Conservation (phyloP, 768 basidiomycete species). For the Pulveroboletus sp. region DNA sequence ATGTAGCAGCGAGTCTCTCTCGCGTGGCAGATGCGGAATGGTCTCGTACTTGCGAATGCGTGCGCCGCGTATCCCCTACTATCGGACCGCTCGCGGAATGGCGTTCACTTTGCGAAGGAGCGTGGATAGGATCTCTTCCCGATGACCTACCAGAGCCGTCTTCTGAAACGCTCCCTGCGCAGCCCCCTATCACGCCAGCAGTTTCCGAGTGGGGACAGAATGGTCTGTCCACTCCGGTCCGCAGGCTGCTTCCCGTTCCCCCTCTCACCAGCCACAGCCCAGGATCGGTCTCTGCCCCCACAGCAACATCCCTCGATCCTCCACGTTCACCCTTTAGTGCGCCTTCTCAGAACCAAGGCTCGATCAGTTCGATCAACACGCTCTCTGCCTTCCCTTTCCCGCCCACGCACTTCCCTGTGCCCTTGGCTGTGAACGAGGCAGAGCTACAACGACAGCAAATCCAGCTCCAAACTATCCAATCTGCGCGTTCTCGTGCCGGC, state of each 20-base stretch:
- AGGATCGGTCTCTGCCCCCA: conserved; percentile 8
- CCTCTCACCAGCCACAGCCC: conserved; percentile 10
- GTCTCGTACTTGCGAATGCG: conserved; percentile 65
- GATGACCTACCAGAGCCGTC: conserved; percentile 24
- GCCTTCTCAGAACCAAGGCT: conserved; percentile 23
- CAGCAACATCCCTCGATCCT: conserved; percentile 13
- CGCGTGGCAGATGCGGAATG: conserved; percentile 79
- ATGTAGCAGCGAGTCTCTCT: conserved; percentile 58
- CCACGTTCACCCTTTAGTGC: conserved; percentile 22
- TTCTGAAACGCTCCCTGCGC: conserved; percentile 1
- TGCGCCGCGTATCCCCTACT: conserved; percentile 59
- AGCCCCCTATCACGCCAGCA: background rate
- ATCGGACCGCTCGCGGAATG: conserved; percentile 72
- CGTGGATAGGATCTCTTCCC: conserved; percentile 50
- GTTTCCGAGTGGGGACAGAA: conserved; percentile 32
- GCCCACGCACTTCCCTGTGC: conserved; percentile 67
- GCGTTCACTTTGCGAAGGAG: conserved; percentile 70
- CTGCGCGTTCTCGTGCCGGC: conserved; percentile 11
- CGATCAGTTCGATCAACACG: conserved; percentile 52
- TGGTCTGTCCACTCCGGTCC: conserved; percentile 14
- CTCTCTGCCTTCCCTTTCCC: conserved; percentile 71
- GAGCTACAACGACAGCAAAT: conserved; percentile 25
- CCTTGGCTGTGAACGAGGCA: conserved; percentile 33
- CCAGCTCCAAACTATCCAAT: conserved; percentile 21
- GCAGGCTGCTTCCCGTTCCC: conserved; percentile 20